Evolutionary conservation across 2,329 filamentous ascomycete genomes (phyloP).

Genomic region (Xylaria sp.): DNA sequence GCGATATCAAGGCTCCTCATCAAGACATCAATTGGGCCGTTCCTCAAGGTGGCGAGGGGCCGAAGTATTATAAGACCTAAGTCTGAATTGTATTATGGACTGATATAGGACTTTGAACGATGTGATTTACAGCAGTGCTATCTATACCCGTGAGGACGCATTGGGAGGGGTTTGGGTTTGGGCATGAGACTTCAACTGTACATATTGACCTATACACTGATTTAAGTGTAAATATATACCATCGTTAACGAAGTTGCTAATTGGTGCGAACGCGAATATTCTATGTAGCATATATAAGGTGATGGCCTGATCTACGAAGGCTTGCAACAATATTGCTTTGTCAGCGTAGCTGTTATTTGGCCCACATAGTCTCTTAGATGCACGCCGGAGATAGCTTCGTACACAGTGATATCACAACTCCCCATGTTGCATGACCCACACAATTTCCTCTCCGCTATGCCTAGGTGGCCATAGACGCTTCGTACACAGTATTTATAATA

Average conservation of each 20-base stretch:
- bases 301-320: no score
- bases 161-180: not conserved
- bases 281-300: not conserved
- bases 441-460: no score
- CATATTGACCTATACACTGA: conserved; percentile 27
- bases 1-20: conserved; percentile 95
- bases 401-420: no score
- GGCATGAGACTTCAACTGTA: conserved; percentile 28
- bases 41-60: conserved; percentile 86
- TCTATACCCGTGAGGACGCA: conserved; percentile 27
- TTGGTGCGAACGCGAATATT: no score
- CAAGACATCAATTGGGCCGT: conserved; percentile 99
- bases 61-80: conserved; percentile 73
- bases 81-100: conserved; percentile 6
- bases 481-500: no score
- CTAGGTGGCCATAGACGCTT: no score
- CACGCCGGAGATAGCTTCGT: no score
- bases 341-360: not conserved
- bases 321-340: no score
- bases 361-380: no score
- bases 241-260: not conserved
- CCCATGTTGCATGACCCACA: no score
- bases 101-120: conserved; percentile 1
- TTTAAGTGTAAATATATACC: conserved; percentile 1
- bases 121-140: conserved; percentile 8